Percentiles rank a stretch among this genome's conserved stretches.
These are phyloP conservation scores for Fusarium ramigenum DNA, from an alignment of 2,329 filamentous ascomycete genomes.

Conservation along the genomic window DNA sequence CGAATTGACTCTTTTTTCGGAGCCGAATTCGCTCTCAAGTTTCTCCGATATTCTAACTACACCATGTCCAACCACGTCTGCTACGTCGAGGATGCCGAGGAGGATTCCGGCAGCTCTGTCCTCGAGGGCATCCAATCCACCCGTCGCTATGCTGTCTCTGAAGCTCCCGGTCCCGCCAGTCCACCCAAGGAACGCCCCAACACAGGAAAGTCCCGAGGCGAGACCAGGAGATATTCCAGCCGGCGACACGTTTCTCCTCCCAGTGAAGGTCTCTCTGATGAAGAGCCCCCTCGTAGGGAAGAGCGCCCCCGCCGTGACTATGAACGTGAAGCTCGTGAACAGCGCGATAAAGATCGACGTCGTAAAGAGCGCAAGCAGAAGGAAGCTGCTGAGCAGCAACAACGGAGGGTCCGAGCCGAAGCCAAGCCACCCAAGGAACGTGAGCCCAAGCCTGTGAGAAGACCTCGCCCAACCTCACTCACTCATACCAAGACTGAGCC, in stretches of 20 bases:
- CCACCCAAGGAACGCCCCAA: constrained; percentile 62
- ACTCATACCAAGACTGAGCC: constrained; percentile 48
- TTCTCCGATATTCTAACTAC: constrained; percentile 30
- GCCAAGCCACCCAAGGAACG: constrained; percentile 40
- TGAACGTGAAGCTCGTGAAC: constrained; percentile 39
- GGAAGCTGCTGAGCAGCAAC: constrained; percentile 39
- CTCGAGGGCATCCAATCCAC: constrained; percentile 52
- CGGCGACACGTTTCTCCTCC: constrained; percentile 51
- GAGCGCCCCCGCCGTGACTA: constrained; percentile 38
- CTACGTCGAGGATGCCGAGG: constrained; percentile 63
- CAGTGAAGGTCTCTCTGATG: constrained; percentile 50
- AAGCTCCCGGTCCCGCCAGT: constrained; percentile 53
- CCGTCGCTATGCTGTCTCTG: constrained; percentile 58
- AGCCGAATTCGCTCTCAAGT: constrained; percentile 36
- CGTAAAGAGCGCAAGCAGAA: constrained; percentile 40
- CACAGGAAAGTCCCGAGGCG: constrained; percentile 59
- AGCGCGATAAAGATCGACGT: constrained; percentile 45
- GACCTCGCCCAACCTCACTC: constrained; percentile 43
- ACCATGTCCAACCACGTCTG: constrained; percentile 58
- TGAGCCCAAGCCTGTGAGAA: constrained; percentile 43
- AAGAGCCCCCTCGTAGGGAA: constrained; percentile 54
- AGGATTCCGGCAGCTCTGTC: constrained; percentile 57
- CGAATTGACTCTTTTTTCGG: constrained; percentile 33
- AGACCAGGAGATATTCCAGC: constrained; percentile 45
- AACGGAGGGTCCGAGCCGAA: constrained; percentile 39